Evolutionary conservation across 2,329 filamentous ascomycete species (phyloP), one percentile per base, ranked within the genome.

Genomic region (Allantophomopsis cytisporea): DNA sequence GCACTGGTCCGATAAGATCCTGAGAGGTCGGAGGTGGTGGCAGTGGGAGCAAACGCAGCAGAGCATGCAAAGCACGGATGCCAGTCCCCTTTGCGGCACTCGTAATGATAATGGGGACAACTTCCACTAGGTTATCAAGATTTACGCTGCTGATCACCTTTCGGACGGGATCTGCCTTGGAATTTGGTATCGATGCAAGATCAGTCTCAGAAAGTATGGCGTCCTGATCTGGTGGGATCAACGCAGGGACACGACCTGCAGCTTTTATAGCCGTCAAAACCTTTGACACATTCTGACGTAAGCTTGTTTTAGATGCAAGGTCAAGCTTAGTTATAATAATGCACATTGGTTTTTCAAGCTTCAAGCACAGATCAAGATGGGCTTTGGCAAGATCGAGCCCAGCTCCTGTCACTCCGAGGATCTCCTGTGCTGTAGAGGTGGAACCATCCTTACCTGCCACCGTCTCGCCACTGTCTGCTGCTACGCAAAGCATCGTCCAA

Each of bases 271-370:
- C 70, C 1, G 85, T 81, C 23, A 96, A 64, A 2, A 94, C 64
- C 49, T 78, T 83, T 13, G 71, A 72, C 43, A 96, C 63, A 1
- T 76, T 86, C 38, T 73, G 72, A 41, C 78, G 75, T 7, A 96
- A 57, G 8, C 77, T 77, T 10, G 64, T 58, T 47, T 80, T 87
- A 12, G 80, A 88, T 13, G 87, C 86, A 34, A 94, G 59, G 50
- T 98, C 91, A 44, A 93, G 69, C 55, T 96, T 98, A 1, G 91
- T 96, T 42, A 98, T 81, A 17, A 89, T 71, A 10, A 98, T 71
- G 7, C 83, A 72, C 40, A 95, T 64, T 1, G 87, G 86, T 8
- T 88, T 67, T 15, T 79, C 71, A 14, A 96, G 64, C 47, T 85
- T 83, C 21, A 95, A 66, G 50, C 88, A 95, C 2, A 98, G 65